Percentiles rank a stretch among this genome's conserved stretches.
Evolutionary conservation across 306 rosid species (phyloP).

Genomic region (Potentilla sterilis): DNA sequence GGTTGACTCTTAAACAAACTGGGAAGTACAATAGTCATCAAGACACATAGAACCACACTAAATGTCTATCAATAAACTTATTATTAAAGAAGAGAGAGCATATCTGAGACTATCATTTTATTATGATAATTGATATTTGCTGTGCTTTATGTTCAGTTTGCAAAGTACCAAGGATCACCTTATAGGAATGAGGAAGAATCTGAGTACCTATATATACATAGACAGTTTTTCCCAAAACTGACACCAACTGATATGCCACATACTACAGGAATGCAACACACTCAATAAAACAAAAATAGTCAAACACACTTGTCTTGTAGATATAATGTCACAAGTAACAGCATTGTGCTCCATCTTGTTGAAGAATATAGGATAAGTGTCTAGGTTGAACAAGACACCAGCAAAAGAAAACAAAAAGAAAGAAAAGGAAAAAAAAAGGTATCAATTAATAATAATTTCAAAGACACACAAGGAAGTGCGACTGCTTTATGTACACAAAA

Average conservation of each 20-base stretch:
- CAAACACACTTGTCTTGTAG: neutral
- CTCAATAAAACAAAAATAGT: neutral
- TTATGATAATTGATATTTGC: neutral
- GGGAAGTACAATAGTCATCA: neutral
- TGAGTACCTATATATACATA: neutral
- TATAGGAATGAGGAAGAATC: neutral
- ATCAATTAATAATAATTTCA: neutral
- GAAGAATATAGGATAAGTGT: neutral
- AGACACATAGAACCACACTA: neutral
- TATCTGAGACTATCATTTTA: neutral
- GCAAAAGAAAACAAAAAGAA: neutral
- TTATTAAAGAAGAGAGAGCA: neutral
- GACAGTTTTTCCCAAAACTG: neutral
- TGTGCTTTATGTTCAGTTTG: neutral
- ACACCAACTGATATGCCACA: neutral
- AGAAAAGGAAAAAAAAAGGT: neutral
- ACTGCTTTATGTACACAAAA: neutral
- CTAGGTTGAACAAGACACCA: neutral
- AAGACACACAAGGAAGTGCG: neutral
- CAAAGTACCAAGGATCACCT: conserved; percentile 3
- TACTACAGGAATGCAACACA: neutral
- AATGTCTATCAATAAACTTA: neutral
- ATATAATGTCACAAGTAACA: neutral
- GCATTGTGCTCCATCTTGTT: neutral
- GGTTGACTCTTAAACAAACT: neutral